A percentile compares a stretch with the other conserved stretches of the same genome.
Evolutionary conservation across 2,329 filamentous ascomycete genomes (phyloP).

Genomic region (Xylariaceae sp.): DNA sequence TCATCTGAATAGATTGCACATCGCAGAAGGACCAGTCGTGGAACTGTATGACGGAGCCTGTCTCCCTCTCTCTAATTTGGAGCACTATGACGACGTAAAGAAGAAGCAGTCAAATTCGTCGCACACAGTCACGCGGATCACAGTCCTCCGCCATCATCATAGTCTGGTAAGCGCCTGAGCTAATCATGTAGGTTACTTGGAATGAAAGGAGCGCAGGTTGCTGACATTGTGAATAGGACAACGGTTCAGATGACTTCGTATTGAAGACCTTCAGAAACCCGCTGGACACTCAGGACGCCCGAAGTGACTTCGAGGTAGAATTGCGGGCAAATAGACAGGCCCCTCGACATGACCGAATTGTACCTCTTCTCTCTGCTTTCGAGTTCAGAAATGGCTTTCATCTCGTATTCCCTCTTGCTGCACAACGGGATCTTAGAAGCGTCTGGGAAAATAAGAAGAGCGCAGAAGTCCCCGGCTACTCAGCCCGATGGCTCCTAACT

Average conservation of each 20-base stretch:
- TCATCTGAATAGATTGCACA: constrained; percentile 1
- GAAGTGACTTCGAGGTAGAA: constrained; percentile 3
- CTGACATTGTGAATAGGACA: background rate
- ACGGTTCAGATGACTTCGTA: background rate
- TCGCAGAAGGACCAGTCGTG: background rate
- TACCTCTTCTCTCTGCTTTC: constrained; percentile 15
- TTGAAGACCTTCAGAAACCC: constrained; percentile 9
- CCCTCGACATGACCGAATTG: constrained; percentile 11
- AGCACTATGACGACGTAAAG: background rate
- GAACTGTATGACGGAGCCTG: constrained; percentile 5
- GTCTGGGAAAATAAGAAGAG: constrained; percentile 8
- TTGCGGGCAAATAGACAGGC: constrained; percentile 4
- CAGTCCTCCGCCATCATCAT: constrained; percentile 8
- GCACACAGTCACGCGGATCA: background rate
- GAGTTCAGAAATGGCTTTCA: constrained; percentile 6
- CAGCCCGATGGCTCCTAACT: constrained; percentile 10
- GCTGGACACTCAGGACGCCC: background rate
- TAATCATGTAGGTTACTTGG: background rate
- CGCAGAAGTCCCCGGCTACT: background rate
- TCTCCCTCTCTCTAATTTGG: constrained; percentile 3
- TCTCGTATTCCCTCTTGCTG: constrained; percentile 14
- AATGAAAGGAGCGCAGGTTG: background rate
- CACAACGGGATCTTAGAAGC: constrained; percentile 7
- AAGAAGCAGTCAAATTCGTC: too few relatives aligned
- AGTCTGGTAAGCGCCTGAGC: constrained; percentile 3